Conservation (phyloP, 2,329 filamentous ascomycete species). For the Aspergillus phoenicis region DNA sequence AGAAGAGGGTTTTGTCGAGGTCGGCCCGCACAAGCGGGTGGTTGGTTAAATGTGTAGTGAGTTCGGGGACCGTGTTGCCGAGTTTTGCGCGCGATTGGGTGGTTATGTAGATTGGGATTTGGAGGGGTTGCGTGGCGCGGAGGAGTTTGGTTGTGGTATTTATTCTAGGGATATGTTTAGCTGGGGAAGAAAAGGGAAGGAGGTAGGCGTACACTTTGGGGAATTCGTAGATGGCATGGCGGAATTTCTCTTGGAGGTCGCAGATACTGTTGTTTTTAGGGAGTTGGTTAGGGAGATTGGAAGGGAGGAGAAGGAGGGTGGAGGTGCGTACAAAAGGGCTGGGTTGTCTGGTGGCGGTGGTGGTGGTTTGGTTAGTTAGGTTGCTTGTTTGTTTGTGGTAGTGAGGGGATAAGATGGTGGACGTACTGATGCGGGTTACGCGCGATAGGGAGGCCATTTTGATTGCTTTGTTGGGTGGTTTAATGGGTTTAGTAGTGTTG, state of each 20-base stretch:
- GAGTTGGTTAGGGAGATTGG: not conserved
- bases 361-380: slow-evolving; percentile 16
- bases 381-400: not conserved
- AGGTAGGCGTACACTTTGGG: slow-evolving; percentile 66
- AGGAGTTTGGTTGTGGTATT: slow-evolving; percentile 70
- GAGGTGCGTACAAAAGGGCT: slow-evolving; percentile 47
- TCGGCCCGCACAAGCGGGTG: slow-evolving; percentile 50
- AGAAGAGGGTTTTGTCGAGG: slow-evolving; percentile 86
- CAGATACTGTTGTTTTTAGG: slow-evolving; percentile 66
- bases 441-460: slow-evolving; percentile 25
- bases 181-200: slow-evolving; percentile 9
- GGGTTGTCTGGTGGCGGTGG: slow-evolving; percentile 42
- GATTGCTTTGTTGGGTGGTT: not conserved
- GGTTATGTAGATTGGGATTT: slow-evolving; percentile 80
- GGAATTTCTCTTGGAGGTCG: slow-evolving; percentile 93
- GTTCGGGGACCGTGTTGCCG: slow-evolving; percentile 76
- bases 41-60: slow-evolving; percentile 53
- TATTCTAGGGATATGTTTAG: slow-evolving; percentile 50
- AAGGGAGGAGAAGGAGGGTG: not conserved
- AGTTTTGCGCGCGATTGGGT: slow-evolving; percentile 81
- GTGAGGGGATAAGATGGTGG: not conserved
- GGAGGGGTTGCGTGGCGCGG: slow-evolving; percentile 51
- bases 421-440: slow-evolving; percentile 33
- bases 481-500: not conserved
- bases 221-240: slow-evolving; percentile 79